Base-by-base conservation (phyloP, 73 alveolate genomes). In the Blepharisma japonicum region DNA sequence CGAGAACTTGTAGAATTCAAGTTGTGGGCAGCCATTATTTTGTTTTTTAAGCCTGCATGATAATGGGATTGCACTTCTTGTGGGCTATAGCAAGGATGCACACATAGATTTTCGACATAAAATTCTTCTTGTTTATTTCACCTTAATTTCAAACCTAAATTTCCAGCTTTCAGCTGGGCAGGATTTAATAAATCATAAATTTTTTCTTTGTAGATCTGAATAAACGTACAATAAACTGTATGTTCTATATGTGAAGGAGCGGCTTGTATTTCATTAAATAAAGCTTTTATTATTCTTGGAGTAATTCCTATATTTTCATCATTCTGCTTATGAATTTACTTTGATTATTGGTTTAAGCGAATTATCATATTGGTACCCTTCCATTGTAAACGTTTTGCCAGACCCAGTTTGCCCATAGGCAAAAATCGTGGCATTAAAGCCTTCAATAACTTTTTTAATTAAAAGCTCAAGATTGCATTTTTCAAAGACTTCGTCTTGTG, bases 61-160 rank as follows among this genome's bases (percentile, higher is more conserved):
- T 94, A 84, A 45, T 92, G 98, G 55, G 95, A 97, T 32, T 91
- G 90, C 68, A 96, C 81, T 77, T 96, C 99, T 42, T 94, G 88
- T 39, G 89, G 90, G 68, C 92, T 86, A 25, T 97, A 94, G 80
- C 99, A 96, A 72, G 96, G 99, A 54, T 94, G 96, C 38, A 96
- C 98, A 91, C 91, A 84, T 56, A 96, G 83, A 72, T 97, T 98
- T 88, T 96, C 99, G 6, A 96, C 99, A 83, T 93, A 96, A 93
- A 96, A 96, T 4, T 98, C 99, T 83, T 94, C 95, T 77, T 91
- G 86, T 55, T 87, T 95, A 85, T 94, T 97, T 98, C 99, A 96
- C 81, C 99, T 89, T 56, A 93, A 86, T 80, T 96, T 93, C n/a
- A 90, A 77, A 27, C 90, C 87, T 32, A 32, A 32, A 32, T 32